A percentile compares a stretch with the other conserved stretches of the same genome.
These are phyloP conservation scores for Monosporascus sp. DNA, from an alignment of 2,329 filamentous ascomycete genomes.

Conservation along the genomic window DNA sequence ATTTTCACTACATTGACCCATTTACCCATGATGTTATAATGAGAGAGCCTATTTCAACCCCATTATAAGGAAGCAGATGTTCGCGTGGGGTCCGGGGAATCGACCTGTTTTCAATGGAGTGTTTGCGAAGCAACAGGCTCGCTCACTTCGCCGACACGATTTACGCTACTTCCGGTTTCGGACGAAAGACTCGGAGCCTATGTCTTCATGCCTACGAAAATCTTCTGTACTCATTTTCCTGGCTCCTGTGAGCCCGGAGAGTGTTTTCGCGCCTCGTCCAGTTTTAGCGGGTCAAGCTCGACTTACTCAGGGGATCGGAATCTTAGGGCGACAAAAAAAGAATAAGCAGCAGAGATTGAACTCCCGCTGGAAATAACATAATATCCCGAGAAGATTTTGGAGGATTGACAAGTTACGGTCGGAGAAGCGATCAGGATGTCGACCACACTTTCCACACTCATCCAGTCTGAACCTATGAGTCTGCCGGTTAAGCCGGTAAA, in stretches of 20 bases:
- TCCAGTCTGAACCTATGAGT: slow-evolving; percentile 5
- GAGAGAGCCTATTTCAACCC: not conserved
- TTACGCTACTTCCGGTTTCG: no score
- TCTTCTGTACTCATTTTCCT: no score
- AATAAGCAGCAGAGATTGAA: not conserved
- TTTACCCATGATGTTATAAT: not conserved
- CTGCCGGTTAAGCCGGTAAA: slow-evolving; percentile 5
- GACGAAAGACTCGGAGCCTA: no score
- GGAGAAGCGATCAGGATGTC: slow-evolving; percentile 12
- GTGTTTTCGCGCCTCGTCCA: no score
- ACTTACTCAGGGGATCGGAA: not conserved
- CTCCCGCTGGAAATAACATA: no score
- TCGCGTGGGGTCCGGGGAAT: not conserved
- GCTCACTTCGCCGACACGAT: no score
- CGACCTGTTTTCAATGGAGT: not conserved
- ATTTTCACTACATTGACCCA: not conserved
- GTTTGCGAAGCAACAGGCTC: no score
- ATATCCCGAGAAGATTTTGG: not conserved
- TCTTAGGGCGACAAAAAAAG: not conserved
- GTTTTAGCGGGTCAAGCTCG: not conserved
- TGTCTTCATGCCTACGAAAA: no score
- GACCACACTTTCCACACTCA: slow-evolving; percentile 11
- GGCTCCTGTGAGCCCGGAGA: no score
- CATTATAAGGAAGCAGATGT: not conserved
- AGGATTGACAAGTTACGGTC: not conserved